phyloP scores from a whole-genome alignment of 2,329 filamentous ascomycete species.

The Talaromyces sp. region DNA sequence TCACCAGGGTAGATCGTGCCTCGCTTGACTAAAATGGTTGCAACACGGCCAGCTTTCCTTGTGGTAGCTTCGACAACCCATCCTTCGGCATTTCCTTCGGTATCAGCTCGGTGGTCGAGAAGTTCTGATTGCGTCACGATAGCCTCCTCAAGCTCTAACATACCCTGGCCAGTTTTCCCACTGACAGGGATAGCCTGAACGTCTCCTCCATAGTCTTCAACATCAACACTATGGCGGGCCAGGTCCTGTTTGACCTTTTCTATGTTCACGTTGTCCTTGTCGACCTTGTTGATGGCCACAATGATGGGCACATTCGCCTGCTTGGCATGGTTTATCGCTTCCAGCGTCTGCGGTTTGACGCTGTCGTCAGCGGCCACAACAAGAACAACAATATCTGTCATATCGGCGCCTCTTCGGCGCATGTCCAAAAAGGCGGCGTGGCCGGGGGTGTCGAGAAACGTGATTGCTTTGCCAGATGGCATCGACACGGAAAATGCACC shows the following conservation, averaged over 20 bases:
- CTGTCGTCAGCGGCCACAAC: slow-evolving; percentile 96
- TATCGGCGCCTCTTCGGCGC: slow-evolving; percentile 89
- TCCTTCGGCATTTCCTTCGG: slow-evolving; percentile 73
- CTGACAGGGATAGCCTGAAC: slow-evolving; percentile 88
- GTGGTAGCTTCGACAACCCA: slow-evolving; percentile 92
- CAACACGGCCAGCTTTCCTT: slow-evolving; percentile 76
- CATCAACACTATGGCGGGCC: slow-evolving; percentile 73
- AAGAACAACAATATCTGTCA: slow-evolving; percentile 93
- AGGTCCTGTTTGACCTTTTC: slow-evolving; percentile 87
- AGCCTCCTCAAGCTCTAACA: slow-evolving; percentile 87
- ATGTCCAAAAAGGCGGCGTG: slow-evolving; percentile 94
- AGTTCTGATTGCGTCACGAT: slow-evolving; percentile 82
- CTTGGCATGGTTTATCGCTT: slow-evolving; percentile 90
- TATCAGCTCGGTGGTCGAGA: slow-evolving; percentile 80
- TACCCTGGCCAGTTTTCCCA: slow-evolving; percentile 88
- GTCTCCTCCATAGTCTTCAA: slow-evolving; percentile 93
- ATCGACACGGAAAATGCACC: slow-evolving; percentile 92
- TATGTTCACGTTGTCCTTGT: slow-evolving; percentile 75
- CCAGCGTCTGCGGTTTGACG: slow-evolving; percentile 93
- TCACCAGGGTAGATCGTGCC: slow-evolving; percentile 79
- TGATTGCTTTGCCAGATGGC: slow-evolving; percentile 81
- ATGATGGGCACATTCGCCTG: slow-evolving; percentile 88
- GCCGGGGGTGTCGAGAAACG: slow-evolving; percentile 93
- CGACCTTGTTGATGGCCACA: slow-evolving; percentile 95
- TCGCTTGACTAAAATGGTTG: slow-evolving; percentile 81